Evolutionary conservation across 2,329 filamentous ascomycete genomes (phyloP).

Genomic region (Calonectria crousiana): DNA sequence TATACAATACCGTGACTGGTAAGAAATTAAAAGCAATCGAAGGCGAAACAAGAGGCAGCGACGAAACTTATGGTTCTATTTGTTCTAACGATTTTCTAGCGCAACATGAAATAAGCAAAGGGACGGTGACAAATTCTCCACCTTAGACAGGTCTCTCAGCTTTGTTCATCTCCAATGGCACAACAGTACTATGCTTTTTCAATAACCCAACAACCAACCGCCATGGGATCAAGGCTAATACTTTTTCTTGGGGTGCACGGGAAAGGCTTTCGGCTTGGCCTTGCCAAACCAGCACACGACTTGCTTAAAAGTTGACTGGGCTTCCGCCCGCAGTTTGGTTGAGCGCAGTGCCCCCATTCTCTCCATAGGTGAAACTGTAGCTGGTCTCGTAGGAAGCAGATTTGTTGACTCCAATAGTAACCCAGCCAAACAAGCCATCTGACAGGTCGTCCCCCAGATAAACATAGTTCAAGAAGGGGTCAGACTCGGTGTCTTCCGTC

Average conservation of each 20-base stretch:
- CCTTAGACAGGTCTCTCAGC: too few species aligned
- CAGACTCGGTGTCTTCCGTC: background rate
- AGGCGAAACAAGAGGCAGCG: background rate
- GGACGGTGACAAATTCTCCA: background rate
- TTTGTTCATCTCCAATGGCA: background rate
- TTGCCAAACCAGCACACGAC: background rate
- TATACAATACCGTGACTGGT: background rate
- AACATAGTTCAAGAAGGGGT: slow-evolving; percentile 3
- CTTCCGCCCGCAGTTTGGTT: background rate
- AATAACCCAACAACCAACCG: background rate
- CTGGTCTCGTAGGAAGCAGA: background rate
- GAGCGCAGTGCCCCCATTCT: background rate
- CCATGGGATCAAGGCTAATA: background rate
- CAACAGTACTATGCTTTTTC: background rate
- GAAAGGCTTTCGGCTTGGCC: too few species aligned
- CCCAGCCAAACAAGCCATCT: background rate
- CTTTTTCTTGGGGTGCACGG: background rate
- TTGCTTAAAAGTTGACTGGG: background rate
- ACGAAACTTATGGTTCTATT: background rate
- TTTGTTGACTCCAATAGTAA: background rate
- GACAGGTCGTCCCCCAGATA: background rate
- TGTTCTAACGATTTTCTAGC: background rate
- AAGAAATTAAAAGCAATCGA: background rate
- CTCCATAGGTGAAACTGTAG: background rate
- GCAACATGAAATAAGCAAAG: background rate